Evolutionary conservation across 73 alveolate species (phyloP).

Genomic region (Stentor coeruleus): DNA sequence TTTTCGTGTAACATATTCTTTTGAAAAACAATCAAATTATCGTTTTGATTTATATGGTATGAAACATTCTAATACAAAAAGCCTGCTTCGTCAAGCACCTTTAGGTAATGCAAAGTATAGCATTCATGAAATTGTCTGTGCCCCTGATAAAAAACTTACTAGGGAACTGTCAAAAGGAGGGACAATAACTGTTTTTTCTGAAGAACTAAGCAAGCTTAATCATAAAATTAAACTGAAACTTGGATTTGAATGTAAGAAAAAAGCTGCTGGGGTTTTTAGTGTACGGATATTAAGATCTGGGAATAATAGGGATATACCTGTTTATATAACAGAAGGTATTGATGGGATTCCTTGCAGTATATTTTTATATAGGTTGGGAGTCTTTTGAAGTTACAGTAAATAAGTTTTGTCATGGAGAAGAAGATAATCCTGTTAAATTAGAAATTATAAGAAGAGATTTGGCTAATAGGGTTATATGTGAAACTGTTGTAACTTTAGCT

Average conservation of each 20-base stretch:
- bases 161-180: conserved; percentile 13
- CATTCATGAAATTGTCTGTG: conserved; percentile 13
- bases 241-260: conserved; percentile 1
- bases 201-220: background rate
- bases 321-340: background rate
- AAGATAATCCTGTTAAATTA: background rate
- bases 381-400: background rate
- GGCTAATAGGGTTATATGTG: background rate
- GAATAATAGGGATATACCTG: background rate
- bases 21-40: conserved; percentile 10
- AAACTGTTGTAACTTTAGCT: background rate
- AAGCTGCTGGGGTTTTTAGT: background rate
- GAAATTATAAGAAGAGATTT: background rate
- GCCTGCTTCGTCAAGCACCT: background rate
- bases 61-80: background rate
- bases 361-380: background rate
- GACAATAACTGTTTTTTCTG: background rate
- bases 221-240: background rate
- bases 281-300: background rate
- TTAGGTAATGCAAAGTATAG: background rate
- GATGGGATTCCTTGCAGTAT: background rate
- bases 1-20: background rate
- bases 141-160: background rate
- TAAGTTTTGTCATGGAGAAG: background rate
- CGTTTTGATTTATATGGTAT: background rate